Evolutionary conservation across 345 rosid species (phyloP), one percentile per base, ranked within the genome.

Genomic region (Lumnitzera racemosa): DNA sequence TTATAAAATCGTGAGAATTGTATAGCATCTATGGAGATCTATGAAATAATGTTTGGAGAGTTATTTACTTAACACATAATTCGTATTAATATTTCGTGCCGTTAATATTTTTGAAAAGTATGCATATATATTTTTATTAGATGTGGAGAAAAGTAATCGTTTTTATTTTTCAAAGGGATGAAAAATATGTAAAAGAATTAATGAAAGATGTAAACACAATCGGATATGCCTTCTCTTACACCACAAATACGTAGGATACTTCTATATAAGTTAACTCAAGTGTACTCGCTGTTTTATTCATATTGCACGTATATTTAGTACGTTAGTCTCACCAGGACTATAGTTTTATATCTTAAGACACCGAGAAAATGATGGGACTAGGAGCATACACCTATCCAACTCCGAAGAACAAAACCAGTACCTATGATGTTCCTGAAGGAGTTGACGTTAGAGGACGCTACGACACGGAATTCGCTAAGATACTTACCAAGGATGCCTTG

Each of bases 401-500:
- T 5, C 12, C 56, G 51, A 0, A 15, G 67, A 46, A 36, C 72
- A 53, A 46, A 67, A 61, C 58, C 12, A 47, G 57, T 43, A 64
- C 55, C 5, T 86, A 86, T 31, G 86, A 90, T 57, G 76, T 71
- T 0, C 95, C 96, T 1, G 76, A 84, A 15, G 95, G 96, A 7
- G 95, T 90, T 14, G 96, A 90, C 16, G 68, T 90, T 49, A 71
- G 88, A 5, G 99, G 99, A 8, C 78, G 91, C 2, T 88, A 80
- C 36, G 87, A 85, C 36, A 71, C 76, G 47, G 81, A 75, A 14
- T 94, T 81, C 53, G 87, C 81, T 1, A 83, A 70, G 75, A 79
- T 94, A 58, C 80, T 94, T 36, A 79, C 83, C 54, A 75, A 54
- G 81, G 89, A 88, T 12, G 96, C 97, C 43, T 62, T 94, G 77